Evolutionary conservation across 148 eudicot genomes (phyloP).

Genomic region (Dianthus caryophyllus): DNA sequence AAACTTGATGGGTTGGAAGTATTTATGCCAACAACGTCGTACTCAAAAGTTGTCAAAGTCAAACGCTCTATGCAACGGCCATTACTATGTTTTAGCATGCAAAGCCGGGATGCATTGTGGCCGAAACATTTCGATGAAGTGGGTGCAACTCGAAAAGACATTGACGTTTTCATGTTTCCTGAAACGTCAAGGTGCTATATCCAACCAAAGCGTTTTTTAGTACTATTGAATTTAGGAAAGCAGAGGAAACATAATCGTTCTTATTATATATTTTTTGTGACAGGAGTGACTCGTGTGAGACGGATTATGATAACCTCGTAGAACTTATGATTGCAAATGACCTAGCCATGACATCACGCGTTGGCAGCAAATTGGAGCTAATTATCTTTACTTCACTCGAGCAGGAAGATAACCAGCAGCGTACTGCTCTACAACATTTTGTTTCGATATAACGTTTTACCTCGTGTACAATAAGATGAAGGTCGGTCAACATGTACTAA

Average conservation of each 20-base stretch:
- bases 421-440: constrained; percentile 28
- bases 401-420: constrained; percentile 27
- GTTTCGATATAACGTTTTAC: not conserved
- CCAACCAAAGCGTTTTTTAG: not conserved
- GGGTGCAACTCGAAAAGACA: constrained; percentile 34
- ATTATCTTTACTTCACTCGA: constrained; percentile 54
- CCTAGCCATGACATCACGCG: constrained; percentile 46
- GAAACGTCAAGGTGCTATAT: constrained; percentile 28
- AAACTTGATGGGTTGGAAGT: constrained; percentile 40
- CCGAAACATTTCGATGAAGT: constrained; percentile 50
- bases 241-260: not conserved
- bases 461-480: not conserved
- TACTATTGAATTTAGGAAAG: not conserved
- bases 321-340: constrained; percentile 46
- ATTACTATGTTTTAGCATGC: constrained; percentile 32
- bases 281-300: constrained; percentile 35
- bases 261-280: not conserved
- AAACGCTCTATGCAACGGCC: constrained; percentile 33
- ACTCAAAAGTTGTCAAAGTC: constrained; percentile 36
- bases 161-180: constrained; percentile 60
- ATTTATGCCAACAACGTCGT: constrained; percentile 50
- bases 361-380: constrained; percentile 47
- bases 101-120: constrained; percentile 45
- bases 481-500: not conserved
- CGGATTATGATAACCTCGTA: constrained; percentile 39